A percentile compares a stretch with the other conserved stretches of the same genome.
Conservation (phyloP, 805 yeast species). For the Candida ponderosae region DNA sequence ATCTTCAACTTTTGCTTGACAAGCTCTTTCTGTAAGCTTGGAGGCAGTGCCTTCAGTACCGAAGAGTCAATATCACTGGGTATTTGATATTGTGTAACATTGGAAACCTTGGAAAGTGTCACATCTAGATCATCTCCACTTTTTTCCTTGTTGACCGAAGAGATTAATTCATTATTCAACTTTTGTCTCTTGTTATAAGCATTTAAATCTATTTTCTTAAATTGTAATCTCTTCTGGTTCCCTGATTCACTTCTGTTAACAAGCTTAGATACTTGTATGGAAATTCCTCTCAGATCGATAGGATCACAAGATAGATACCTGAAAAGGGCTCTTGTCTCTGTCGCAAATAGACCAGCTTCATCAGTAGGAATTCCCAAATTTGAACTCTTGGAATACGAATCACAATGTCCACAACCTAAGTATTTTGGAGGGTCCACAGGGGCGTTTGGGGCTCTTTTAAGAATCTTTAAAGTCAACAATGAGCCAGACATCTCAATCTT, state of each 20-base stretch:
- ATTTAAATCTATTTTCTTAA: constrained; percentile 15
- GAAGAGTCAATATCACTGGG: constrained; percentile 23
- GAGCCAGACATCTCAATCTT: constrained; percentile 43
- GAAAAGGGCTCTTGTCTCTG: constrained; percentile 50
- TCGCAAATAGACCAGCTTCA: constrained; percentile 50
- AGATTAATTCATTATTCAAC: constrained; percentile 5
- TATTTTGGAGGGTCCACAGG: constrained; percentile 71
- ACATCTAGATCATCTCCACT: background rate
- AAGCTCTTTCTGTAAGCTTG: constrained; percentile 8
- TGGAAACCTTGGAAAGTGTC: background rate
- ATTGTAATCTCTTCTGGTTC: constrained; percentile 27
- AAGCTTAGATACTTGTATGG: constrained; percentile 59
- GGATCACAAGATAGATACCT: constrained; percentile 54
- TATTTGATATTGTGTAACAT: constrained; percentile 14
- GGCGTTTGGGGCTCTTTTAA: constrained; percentile 56
- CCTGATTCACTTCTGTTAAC: constrained; percentile 21
- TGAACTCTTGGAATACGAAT: constrained; percentile 48
- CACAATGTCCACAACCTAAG: constrained; percentile 82
- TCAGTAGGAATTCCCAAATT: constrained; percentile 54
- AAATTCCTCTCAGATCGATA: constrained; percentile 68
- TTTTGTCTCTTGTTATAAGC: constrained; percentile 3
- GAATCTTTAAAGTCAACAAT: constrained; percentile 55
- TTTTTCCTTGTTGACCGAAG: background rate
- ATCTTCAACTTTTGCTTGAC: constrained; percentile 8
- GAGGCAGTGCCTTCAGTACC: constrained; percentile 18